Base-by-base conservation (phyloP, 2,329 filamentous ascomycete species). In the Ilyonectria sp. region DNA sequence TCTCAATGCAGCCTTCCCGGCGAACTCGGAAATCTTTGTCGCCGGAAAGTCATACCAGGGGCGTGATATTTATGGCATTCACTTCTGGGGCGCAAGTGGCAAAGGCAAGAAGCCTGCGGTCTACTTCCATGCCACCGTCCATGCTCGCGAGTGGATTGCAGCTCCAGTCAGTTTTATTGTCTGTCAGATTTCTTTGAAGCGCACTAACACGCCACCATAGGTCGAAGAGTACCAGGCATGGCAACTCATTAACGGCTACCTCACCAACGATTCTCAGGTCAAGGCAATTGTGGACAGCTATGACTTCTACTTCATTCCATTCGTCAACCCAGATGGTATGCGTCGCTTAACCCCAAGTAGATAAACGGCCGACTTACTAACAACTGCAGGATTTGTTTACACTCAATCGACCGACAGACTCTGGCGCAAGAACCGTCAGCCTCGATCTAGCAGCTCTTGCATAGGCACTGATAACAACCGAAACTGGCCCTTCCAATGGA, bases 241-340 rank as follows among this genome's bases (percentile, higher is more conserved):
- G 68, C 78, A 82, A 19, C 79, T 90, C 35, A 78, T 89, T 19
- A 79, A 79, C 40, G 82, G 83, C 56, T 88, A 87, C 71, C 75
- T 74, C 35, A 77, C 77, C 19, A 58, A 57, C 23, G 75, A 79
- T 15, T 71, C 79, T n/a, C 76, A 79, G 4, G 76, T 85, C 44
- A 82, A 77, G 44, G 75, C 77, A 0, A 84, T 87, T 69, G 82
- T 91, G 50, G 85, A 91, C 78, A 86, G 84, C 63, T 91, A 90
- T 76, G 91, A 92, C 80, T 91, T 90, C 71, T 91, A 90, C 79
- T 85, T 92, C 71, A 84, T 91, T 69, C 89, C 89, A 4, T 79
- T 90, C 29, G 86, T 89, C 33, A 91, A 91, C 75, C 87, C 88
- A 0, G 89, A 91, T 68, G 87, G 85, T 86, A 77, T 71, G 80